Conservation (phyloP, 2,329 filamentous ascomycete species). For the Aureobasidium leucospermi region DNA sequence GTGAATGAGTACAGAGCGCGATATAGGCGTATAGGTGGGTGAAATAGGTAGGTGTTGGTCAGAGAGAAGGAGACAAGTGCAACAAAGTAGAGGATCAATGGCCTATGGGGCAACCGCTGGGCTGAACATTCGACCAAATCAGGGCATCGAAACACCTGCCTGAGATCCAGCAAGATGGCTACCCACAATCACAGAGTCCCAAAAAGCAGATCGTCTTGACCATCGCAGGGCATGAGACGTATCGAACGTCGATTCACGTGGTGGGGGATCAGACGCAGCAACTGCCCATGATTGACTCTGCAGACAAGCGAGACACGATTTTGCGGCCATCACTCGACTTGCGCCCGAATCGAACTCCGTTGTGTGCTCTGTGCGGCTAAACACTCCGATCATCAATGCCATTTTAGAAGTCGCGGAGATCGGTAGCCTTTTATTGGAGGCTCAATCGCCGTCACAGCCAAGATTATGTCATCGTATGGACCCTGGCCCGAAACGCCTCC, state of each 20-base stretch:
- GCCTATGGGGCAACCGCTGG: background rate
- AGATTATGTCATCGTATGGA: background rate
- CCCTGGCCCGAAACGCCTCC: background rate
- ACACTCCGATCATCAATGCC: background rate
- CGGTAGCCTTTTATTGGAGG: background rate
- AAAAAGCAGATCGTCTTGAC: slow-evolving; percentile 9
- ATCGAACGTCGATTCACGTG: slow-evolving; percentile 13
- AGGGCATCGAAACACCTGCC: background rate
- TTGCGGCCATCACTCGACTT: background rate
- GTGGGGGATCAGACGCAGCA: background rate
- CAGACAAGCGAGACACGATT: slow-evolving; percentile 3
- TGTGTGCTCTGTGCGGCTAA: background rate
- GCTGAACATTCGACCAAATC: background rate
- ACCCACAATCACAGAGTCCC: slow-evolving; percentile 1
- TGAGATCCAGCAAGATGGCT: slow-evolving; percentile 4
- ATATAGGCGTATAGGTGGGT: background rate
- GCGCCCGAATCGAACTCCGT: background rate
- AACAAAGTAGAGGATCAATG: background rate
- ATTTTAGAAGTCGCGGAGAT: background rate
- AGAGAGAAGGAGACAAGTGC: background rate
- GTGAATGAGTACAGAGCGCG: background rate
- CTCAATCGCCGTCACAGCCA: background rate
- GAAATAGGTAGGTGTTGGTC: background rate
- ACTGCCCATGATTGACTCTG: slow-evolving; percentile 8
- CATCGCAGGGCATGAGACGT: slow-evolving; percentile 13